Conservation (phyloP, 441 rosid species). For the Aquilaria agallochum region DNA sequence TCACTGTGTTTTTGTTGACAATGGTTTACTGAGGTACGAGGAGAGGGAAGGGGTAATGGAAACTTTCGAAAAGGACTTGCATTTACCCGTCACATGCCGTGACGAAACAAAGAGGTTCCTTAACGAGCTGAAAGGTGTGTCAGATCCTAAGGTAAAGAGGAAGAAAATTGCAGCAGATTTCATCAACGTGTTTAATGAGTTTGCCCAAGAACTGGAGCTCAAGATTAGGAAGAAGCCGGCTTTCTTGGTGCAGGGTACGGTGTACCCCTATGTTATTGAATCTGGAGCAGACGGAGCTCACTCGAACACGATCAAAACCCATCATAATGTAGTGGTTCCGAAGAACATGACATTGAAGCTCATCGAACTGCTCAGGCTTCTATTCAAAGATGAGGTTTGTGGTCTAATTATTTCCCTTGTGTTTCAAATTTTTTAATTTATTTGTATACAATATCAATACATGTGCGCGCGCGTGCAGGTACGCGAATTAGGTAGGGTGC, state of each 20-base stretch:
- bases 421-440: conserved; percentile 6
- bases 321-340: conserved; percentile 96
- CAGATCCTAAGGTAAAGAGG: conserved; percentile 86
- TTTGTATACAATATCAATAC: too few species aligned
- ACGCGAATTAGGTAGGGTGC: conserved; percentile 74
- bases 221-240: conserved; percentile 72
- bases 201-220: conserved; percentile 71
- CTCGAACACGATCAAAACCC: conserved; percentile 94
- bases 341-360: conserved; percentile 93
- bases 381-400: conserved; percentile 84
- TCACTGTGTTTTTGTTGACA: conserved; percentile 90
- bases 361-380: conserved; percentile 88
- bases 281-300: conserved; percentile 88
- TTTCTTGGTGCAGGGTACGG: conserved; percentile 86
- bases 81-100: conserved; percentile 78
- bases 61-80: conserved; percentile 82
- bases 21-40: conserved; percentile 86
- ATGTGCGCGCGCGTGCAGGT: conserved; percentile 31
- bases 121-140: conserved; percentile 75
- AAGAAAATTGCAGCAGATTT: conserved; percentile 89
- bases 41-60: conserved; percentile 91
- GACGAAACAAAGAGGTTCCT: conserved; percentile 79
- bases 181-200: conserved; percentile 66
- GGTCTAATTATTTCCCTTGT: conserved; percentile 3
- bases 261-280: conserved; percentile 94